Base-by-base conservation (phyloP, 2,329 filamentous ascomycete genomes). In the Rutstroemia sp. region DNA sequence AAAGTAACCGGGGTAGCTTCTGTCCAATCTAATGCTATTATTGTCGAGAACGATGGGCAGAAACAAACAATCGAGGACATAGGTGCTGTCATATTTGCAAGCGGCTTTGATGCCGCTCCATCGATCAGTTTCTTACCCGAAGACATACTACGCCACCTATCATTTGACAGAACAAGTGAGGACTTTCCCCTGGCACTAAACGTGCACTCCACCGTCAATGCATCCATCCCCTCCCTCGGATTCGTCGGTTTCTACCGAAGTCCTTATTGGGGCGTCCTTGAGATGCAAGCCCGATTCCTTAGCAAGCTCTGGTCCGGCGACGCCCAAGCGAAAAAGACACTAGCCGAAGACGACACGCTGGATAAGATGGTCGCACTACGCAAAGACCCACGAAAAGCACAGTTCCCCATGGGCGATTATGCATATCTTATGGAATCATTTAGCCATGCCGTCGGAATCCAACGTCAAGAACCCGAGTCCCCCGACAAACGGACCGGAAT, bases 341-440 rank as follows among this genome's bases (percentile, higher is more conserved):
- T 65, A 48, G 57, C 54, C 3, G 47, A 60, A 42, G 65, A 68
- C 51, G 57, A 47, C 3, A 65, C 61, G 2, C 57, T 66, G 19
- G 57, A 56, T 0, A 59, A 70, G 3, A 65, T 68, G 38, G 51
- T 68, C 21, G 56, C 58, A 5, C 60, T 69, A 60, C 65, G 4
- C 63, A 69, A 39, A 9, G 64, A 67, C 48, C 62, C 63, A 25
- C 5, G 71, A 72, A 62, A 86, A 69, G 59, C 77, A 1, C 89
- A 94, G 64, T 94, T 91, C 63, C 89, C 88, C 39, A 92, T 92
- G 85, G 85, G 84, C 9, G 89, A 95, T 69, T 92, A 92, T 68
- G 71, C 83, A 7, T 92, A 84, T 59, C 71, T 92, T 12, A 85
- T 92, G 77, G 83, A 90, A 61, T 81, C 87, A 12, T 83, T 92